Base-by-base conservation (phyloP, 2,329 filamentous ascomycete genomes). In the Stachybotrys echinatus region DNA sequence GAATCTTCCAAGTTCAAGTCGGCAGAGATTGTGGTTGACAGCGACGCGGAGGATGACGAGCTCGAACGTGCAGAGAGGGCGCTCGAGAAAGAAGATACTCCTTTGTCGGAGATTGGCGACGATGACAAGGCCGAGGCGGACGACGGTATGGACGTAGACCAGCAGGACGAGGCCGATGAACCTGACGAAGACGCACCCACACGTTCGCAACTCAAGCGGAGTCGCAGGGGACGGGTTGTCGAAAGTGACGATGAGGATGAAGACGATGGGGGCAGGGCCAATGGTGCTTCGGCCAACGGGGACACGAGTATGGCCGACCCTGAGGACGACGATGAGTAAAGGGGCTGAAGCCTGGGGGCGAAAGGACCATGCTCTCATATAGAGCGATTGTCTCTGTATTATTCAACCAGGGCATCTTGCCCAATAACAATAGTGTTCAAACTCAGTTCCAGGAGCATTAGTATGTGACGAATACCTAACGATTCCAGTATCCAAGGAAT, bases 11-110 rank as follows among this genome's bases (percentile, higher is more conserved):
- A 95, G 69, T 95, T 82, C 76, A 96, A 96, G 78, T 92, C 87
- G 47, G 84, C 81, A 2, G 91, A 95, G 68, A 82, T 91, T 54
- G 84, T 96, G 23, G 86, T 89, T 42, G 88, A 92, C 54, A 89
- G 85, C 53, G 85, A 88, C 55, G 81, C 80, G 17, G 76, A 76
- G 3, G 64, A 71, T 7, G 68, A 69, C 14, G 66, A 71, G 5
- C 66, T 76, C 4, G 74, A 77, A n/a, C 68, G 68, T 23, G 73
- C 73, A 1, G 74, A 77, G 56, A 64, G 67, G 47, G 67, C 65
- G 5, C 59, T 75, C 3, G 69, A 70, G 27, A 63, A 62, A 45
- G 62, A 65, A 10, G 67, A 65, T 42, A 65, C 67, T 10, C 65
- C 64, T 7, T 58, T 60, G 6, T 72, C 67, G 3, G 69, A 70